Conservation (phyloP, 305 asterid genomes). For the Ajuga reptans region DNA sequence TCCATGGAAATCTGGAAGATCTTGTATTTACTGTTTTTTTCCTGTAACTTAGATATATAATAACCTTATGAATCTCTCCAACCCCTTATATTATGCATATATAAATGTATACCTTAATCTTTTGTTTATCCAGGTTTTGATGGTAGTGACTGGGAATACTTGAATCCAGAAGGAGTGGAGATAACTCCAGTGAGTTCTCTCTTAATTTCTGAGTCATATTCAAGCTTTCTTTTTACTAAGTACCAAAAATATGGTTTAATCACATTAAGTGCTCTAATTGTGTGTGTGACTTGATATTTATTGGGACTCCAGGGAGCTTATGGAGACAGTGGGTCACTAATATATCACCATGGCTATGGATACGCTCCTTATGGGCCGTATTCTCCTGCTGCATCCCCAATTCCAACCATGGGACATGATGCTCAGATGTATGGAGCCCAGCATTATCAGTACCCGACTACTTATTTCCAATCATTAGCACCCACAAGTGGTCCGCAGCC, state of each 20-base stretch:
- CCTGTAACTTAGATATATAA: too few relatives aligned
- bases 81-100: too few relatives aligned
- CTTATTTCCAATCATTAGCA: constrained; percentile 46
- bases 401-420: constrained; percentile 62
- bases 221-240: neutral
- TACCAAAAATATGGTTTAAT: neutral
- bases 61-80: too few relatives aligned
- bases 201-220: neutral
- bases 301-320: constrained; percentile 39
- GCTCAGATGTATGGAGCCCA: constrained; percentile 67
- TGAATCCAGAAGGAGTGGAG: constrained; percentile 49
- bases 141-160: constrained; percentile 50
- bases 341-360: constrained; percentile 58
- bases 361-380: constrained; percentile 57
- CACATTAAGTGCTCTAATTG: neutral
- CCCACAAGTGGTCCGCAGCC: constrained; percentile 38
- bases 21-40: too few relatives aligned
- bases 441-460: constrained; percentile 60
- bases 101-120: neutral
- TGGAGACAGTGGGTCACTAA: constrained; percentile 54
- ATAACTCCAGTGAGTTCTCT: constrained; percentile 39
- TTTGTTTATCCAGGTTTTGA: constrained; percentile 31
- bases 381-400: constrained; percentile 59
- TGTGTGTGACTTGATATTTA: neutral
- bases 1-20: neutral